Evolutionary conservation across 805 yeast species (phyloP).

Genomic region (Cyberlindnera mrakii): DNA sequence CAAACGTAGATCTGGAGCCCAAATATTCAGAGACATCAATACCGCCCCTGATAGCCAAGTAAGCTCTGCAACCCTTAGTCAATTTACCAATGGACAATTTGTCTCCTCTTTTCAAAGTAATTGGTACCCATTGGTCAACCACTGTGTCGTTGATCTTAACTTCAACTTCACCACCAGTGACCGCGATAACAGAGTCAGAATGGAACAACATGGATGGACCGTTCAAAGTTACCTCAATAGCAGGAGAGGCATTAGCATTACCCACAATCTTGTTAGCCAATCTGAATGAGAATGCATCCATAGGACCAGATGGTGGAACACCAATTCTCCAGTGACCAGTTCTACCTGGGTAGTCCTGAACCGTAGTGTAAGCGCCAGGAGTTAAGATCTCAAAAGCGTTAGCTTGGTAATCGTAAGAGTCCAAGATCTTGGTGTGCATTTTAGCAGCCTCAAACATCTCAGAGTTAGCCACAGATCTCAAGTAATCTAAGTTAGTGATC

Average conservation of each 20-base stretch:
- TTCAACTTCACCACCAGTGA: conserved; percentile 80
- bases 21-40: conserved; percentile 90
- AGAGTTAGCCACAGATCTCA: conserved; percentile 79
- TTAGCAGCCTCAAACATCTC: conserved; percentile 76
- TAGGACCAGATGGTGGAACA: conserved; percentile 98
- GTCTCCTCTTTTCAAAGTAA: conserved; percentile 68
- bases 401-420: conserved; percentile 72
- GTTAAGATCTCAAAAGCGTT: conserved; percentile 76
- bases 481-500: conserved; percentile 82
- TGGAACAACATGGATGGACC: conserved; percentile 90
- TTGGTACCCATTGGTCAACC: conserved; percentile 66
- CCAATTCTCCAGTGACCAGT: conserved; percentile 62
- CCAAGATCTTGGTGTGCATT: conserved; percentile 84
- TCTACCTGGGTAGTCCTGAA: conserved; percentile 95
- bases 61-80: conserved; percentile 78
- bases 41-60: conserved; percentile 88
- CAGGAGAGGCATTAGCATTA: conserved; percentile 76
- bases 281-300: conserved; percentile 90
- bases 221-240: conserved; percentile 77
- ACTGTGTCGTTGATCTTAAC: conserved; percentile 58
- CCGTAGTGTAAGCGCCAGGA: conserved; percentile 95
- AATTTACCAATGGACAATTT: conserved; percentile 77
- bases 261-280: conserved; percentile 90
- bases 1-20: conserved; percentile 96
- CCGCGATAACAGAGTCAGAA: conserved; percentile 65